A percentile compares a stretch with the other conserved stretches of the same genome.
These are phyloP conservation scores for Domatiomyces globalis DNA, from an alignment of 2,329 filamentous ascomycete genomes.

Conservation along the genomic window DNA sequence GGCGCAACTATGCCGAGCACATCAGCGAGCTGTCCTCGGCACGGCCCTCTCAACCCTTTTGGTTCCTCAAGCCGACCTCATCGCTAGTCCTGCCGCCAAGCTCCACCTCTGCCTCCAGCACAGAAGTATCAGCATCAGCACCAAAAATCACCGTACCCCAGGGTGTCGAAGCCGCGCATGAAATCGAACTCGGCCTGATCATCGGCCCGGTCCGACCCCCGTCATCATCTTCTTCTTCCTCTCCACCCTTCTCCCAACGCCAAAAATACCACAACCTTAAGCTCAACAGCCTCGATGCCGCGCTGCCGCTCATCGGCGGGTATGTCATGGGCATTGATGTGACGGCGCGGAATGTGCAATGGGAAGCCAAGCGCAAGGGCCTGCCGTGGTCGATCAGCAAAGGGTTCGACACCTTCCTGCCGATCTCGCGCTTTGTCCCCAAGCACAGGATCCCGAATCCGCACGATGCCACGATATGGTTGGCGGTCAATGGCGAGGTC, in stretches of 20 bases:
- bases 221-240: neutral
- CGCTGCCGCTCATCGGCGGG: slow-evolving; percentile 66
- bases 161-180: slow-evolving; percentile 80
- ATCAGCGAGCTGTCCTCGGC: slow-evolving; percentile 79
- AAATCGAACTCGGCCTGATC: slow-evolving; percentile 83
- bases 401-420: slow-evolving; percentile 94
- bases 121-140: too few relatives aligned
- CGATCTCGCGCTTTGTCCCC: slow-evolving; percentile 65
- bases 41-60: slow-evolving; percentile 89
- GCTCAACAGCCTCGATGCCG: slow-evolving; percentile 42
- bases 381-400: slow-evolving; percentile 94
- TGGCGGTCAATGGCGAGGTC: slow-evolving; percentile 65
- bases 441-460: slow-evolving; percentile 73
- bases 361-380: slow-evolving; percentile 93
- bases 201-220: slow-evolving; percentile 32
- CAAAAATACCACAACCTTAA: slow-evolving; percentile 52
- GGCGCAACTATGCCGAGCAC: slow-evolving; percentile 94
- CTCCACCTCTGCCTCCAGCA: neutral
- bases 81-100: slow-evolving; percentile 63
- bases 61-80: slow-evolving; percentile 91
- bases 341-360: slow-evolving; percentile 89
- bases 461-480: slow-evolving; percentile 72
- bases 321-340: slow-evolving; percentile 93
- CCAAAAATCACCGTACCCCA: slow-evolving; percentile 61
- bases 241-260: neutral